phyloP scores from a whole-genome alignment of 192 early-diverging fungal genomes.

The Coemansia sp. region DNA sequence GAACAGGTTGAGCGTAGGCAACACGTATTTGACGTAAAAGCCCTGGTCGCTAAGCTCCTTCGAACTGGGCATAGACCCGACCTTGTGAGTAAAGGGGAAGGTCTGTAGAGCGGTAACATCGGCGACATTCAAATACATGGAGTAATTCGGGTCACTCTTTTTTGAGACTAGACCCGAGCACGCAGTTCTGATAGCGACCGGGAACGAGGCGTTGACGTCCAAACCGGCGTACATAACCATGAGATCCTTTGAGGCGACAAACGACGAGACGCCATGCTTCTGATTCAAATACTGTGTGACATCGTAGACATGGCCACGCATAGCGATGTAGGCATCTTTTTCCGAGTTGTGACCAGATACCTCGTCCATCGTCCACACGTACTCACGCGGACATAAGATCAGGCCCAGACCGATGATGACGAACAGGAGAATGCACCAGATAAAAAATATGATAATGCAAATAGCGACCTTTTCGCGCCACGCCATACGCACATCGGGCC shows the following conservation, averaged over 20 bases:
- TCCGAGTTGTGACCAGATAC: conserved; percentile 58
- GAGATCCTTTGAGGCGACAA: conserved; percentile 18
- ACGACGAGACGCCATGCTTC: conserved; percentile 51
- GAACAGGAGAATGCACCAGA: conserved; percentile 81
- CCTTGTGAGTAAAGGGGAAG: conserved; percentile 13
- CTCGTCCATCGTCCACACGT: conserved; percentile 72
- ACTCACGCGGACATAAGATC: conserved; percentile 70
- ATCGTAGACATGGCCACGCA: conserved; percentile 81
- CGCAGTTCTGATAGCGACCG: conserved; percentile 58
- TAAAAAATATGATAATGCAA: conserved; percentile 81
- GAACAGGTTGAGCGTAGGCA: conserved; percentile 32
- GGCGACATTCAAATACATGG: conserved; percentile 18
- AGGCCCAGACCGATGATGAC: conserved; percentile 81
- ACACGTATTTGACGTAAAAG: conserved; percentile 27
- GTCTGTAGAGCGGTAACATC: conserved; percentile 23
- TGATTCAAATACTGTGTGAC: conserved; percentile 58
- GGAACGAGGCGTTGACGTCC: conserved; percentile 62
- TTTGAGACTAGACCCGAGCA: conserved; percentile 58
- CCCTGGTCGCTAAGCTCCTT: conserved; percentile 28
- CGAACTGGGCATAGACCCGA: conserved; percentile 27
- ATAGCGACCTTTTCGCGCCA: conserved; percentile 94
- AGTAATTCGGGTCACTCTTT: conserved; percentile 31
- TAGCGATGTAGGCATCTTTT: conserved; percentile 61
- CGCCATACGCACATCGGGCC: conserved; percentile 93
- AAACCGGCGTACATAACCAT: conserved; percentile 51